Base-by-base conservation (phyloP, 352 stramenopile species). In the Globisporangium splendens region DNA sequence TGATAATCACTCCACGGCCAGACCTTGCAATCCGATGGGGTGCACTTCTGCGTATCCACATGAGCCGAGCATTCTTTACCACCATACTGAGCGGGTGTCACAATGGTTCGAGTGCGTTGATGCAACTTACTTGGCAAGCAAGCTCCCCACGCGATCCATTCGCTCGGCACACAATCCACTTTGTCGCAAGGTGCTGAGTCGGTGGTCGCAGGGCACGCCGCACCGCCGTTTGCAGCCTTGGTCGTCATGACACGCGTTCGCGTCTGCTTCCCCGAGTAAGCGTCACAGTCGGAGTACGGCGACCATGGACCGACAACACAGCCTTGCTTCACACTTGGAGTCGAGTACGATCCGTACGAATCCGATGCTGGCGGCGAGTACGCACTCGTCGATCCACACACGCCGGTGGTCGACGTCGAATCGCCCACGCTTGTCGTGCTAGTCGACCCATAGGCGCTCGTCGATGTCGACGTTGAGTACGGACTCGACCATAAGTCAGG, bases 1-100 rank as follows among this genome's bases (percentile, higher is more conserved):
- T 73, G 60, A 60, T 61, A 89, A 0, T 59, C 61, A 12, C 70
- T 73, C 76, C 76, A 89, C 10, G 67, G 69, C 28, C 76, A 66
- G 18, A 88, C 75, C 39, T 73, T 71, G 53, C 79, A 90, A 62
- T 90, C 69, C 0, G 61, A 74, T 12, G 77, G 77, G 65, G 88
- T 88, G 57, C 80, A 90, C 59, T 86, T 88, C 28, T 84, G 71
- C 22, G 63, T 57, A 10, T 87, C 72, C 0, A 73, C 63, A 7
- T 88, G 66, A 10, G 54, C 15, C 3, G 72, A 67, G 13, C 80
- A 91, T 5, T 54, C 49, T 1, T 70, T 65, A 13, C 81, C 81
- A 15, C 65, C 58, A 59, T 89, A 89, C 33, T 73, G 62, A 14
- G 78, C 63, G 0, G 67, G 50, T 1, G 59, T 86, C 11, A 67